A percentile compares a stretch with the other conserved stretches of the same genome.
Conservation (phyloP, 2,329 filamentous ascomycete genomes). For the Xylariaceae sp. region DNA sequence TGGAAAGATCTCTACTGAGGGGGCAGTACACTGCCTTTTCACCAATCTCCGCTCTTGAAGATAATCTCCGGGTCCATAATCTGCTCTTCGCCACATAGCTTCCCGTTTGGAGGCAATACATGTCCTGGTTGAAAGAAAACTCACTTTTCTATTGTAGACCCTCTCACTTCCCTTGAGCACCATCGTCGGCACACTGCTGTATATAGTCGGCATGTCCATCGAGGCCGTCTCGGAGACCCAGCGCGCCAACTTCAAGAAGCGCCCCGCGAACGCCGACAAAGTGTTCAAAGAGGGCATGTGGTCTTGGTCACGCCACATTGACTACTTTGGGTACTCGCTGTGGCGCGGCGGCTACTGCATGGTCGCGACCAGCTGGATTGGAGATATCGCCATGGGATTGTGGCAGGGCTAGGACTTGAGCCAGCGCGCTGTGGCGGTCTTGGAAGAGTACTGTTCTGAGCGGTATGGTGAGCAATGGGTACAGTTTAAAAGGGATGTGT, state of each 20-base stretch:
- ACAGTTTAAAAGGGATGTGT: constrained; percentile 36
- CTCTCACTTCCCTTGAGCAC: constrained; percentile 32
- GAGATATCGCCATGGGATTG: constrained; percentile 27
- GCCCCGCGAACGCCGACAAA: constrained; percentile 35
- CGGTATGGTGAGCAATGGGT: constrained; percentile 38
- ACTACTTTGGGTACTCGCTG: constrained; percentile 37
- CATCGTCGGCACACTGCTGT: constrained; percentile 47
- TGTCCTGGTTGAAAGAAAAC: no score
- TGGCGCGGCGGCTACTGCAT: constrained; percentile 32
- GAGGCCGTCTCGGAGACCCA: constrained; percentile 57
- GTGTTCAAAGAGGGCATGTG: constrained; percentile 37
- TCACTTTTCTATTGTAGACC: no score
- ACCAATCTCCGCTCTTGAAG: no score
- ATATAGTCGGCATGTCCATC: constrained; percentile 46
- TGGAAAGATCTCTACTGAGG: no score
- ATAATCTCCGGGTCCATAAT: no score
- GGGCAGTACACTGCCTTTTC: no score
- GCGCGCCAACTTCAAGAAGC: constrained; percentile 40
- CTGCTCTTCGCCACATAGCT: no score
- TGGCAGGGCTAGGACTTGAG: constrained; percentile 32
- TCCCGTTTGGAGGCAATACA: no score
- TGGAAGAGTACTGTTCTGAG: constrained; percentile 37
- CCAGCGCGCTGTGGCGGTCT: constrained; percentile 26
- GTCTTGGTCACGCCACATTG: constrained; percentile 37
- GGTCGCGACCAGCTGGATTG: constrained; percentile 35